phyloP scores from a whole-genome alignment of 225 moss, liverwort and hornwort genomes.

The Climacium dendroides region DNA sequence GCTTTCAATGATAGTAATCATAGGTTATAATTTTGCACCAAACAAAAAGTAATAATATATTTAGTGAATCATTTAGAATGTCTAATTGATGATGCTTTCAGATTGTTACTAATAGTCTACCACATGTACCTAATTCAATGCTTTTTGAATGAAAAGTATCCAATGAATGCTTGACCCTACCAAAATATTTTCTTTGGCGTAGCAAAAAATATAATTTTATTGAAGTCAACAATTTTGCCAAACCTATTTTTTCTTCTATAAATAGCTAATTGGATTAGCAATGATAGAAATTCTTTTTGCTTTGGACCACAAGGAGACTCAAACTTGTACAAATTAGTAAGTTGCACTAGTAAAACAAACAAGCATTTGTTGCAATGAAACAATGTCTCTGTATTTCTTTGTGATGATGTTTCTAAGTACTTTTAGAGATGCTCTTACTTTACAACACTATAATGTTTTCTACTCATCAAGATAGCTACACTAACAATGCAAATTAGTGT shows the following conservation, averaged over 20 bases:
- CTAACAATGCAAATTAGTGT: no score
- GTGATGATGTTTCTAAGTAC: accelerated
- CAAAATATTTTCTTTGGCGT: background rate
- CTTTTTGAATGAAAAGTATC: background rate
- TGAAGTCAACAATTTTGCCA: background rate
- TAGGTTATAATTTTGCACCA: background rate
- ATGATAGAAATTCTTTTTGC: background rate
- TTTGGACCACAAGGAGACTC: background rate
- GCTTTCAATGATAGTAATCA: background rate
- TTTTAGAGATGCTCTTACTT: accelerated
- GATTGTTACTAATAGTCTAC: accelerated
- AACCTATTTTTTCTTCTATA: background rate
- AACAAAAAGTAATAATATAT: background rate
- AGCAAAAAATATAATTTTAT: background rate
- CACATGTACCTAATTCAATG: accelerated
- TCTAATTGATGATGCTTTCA: background rate
- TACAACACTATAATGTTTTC: no score
- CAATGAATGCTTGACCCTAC: background rate
- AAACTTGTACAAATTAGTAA: background rate
- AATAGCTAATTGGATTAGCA: background rate
- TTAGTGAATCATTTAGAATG: background rate
- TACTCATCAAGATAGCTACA: no score
- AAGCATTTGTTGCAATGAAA: background rate
- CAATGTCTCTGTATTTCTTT: accelerated
- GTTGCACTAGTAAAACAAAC: accelerated